These are phyloP conservation scores for Neostapfia colusana DNA, from an alignment of 176 grass and related monocot species.

Conservation along the genomic window DNA sequence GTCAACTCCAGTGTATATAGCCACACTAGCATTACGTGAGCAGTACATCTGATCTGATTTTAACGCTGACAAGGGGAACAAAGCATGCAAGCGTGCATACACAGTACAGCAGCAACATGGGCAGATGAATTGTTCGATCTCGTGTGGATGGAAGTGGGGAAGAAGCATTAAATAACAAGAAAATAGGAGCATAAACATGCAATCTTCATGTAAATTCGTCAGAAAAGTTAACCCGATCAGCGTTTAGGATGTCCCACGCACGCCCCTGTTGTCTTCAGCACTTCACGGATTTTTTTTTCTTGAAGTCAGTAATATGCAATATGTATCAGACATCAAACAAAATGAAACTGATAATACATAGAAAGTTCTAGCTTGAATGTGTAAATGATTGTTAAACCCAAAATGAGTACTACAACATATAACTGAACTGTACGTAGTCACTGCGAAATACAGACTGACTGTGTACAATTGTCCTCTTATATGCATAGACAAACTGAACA, in stretches of 20 bases:
- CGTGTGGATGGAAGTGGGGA: background rate
- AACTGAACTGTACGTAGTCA: background rate
- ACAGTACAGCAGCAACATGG: conserved; percentile 14
- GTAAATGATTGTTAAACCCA: background rate
- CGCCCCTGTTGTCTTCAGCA: conserved; percentile 23
- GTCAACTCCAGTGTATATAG: conserved; percentile 30
- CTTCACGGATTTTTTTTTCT: background rate
- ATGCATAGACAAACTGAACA: background rate
- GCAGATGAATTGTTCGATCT: conserved; percentile 23
- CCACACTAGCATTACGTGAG: conserved; percentile 14
- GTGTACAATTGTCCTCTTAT: background rate
- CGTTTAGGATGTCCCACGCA: conserved; percentile 4
- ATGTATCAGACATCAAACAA: background rate
- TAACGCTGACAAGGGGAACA: background rate
- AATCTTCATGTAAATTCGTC: conserved; percentile 36
- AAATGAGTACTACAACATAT: background rate
- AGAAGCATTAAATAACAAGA: conserved; percentile 1
- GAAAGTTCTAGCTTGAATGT: no score
- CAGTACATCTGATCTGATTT: background rate
- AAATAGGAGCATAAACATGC: conserved; percentile 3
- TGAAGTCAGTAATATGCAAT: conserved; percentile 22
- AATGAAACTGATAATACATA: no score
- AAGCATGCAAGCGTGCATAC: background rate
- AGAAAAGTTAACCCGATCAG: background rate
- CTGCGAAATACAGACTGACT: background rate